Percentiles rank a stretch among this genome's conserved stretches.
Evolutionary conservation across 1,284 basidiomycete genomes (phyloP).

Genomic region (Microstroma glucosiphilum): DNA sequence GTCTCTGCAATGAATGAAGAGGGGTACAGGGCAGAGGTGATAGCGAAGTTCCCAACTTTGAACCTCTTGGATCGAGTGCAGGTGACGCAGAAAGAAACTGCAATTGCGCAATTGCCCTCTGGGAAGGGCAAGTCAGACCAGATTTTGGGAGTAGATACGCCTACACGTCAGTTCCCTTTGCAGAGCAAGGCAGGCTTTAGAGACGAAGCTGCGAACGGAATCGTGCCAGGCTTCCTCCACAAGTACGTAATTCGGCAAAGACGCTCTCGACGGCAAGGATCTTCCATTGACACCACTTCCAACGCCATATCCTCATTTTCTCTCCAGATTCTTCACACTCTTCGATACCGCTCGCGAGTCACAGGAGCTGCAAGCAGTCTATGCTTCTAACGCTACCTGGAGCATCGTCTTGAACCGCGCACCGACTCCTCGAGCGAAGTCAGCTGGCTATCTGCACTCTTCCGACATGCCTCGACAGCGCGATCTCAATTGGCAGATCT

Average conservation of each 20-base stretch:
- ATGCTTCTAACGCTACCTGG: slow-evolving; percentile 77
- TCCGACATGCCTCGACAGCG: slow-evolving; percentile 67
- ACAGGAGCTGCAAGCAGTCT: slow-evolving; percentile 61
- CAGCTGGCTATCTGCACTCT: slow-evolving; percentile 41
- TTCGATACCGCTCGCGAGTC: slow-evolving; percentile 71
- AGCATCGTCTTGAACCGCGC: slow-evolving; percentile 76
- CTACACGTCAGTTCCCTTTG: slow-evolving; percentile 59
- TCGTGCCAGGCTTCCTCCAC: slow-evolving; percentile 65
- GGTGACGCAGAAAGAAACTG: slow-evolving; percentile 59
- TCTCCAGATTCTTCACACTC: slow-evolving; percentile 58
- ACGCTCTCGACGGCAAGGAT: not conserved
- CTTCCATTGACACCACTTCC: not conserved
- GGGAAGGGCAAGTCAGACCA: not conserved
- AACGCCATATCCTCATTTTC: not conserved
- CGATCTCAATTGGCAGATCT: slow-evolving; percentile 67
- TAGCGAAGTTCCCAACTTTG: slow-evolving; percentile 31
- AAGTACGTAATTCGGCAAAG: slow-evolving; percentile 54
- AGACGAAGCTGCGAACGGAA: slow-evolving; percentile 63
- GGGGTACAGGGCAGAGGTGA: slow-evolving; percentile 38
- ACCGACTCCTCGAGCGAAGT: slow-evolving; percentile 64
- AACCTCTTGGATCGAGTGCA: slow-evolving; percentile 60
- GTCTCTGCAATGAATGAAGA: slow-evolving; percentile 64
- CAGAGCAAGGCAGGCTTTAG: slow-evolving; percentile 69
- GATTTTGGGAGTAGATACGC: slow-evolving; percentile 1
- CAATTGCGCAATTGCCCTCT: slow-evolving; percentile 69